Conservation (phyloP, 2,329 filamentous ascomycete species). For the Fusarium xyrophilum region DNA sequence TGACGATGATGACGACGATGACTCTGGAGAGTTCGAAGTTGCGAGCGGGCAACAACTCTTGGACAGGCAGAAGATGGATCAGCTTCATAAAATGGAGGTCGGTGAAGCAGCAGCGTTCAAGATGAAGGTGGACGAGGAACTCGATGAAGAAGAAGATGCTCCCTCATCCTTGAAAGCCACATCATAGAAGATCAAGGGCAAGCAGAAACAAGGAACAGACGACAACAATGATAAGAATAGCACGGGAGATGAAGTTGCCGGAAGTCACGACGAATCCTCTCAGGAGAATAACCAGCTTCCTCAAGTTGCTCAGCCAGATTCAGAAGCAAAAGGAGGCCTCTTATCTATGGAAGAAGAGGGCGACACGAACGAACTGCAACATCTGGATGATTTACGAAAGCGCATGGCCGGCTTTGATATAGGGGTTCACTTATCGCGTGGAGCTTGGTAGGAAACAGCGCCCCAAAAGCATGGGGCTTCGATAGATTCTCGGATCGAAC, state of each 20-base stretch:
- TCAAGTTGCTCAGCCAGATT: not conserved
- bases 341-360: not conserved
- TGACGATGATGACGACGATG: constrained; percentile 48
- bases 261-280: not conserved
- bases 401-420: not conserved
- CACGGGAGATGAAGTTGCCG: not conserved
- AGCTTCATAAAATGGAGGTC: constrained; percentile 66
- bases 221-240: not conserved
- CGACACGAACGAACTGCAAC: not conserved
- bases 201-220: not conserved
- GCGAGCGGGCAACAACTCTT: constrained; percentile 53
- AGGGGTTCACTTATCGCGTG: not conserved
- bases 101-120: constrained; percentile 62
- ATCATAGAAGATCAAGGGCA: constrained; percentile 44
- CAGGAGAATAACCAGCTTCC: not conserved
- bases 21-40: constrained; percentile 56
- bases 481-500: not conserved
- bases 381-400: not conserved
- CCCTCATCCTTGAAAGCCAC: constrained; percentile 37
- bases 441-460: not conserved
- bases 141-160: constrained; percentile 50
- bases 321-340: not conserved
- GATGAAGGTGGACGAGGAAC: constrained; percentile 49
- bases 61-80: constrained; percentile 55
- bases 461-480: not conserved